A percentile compares a stretch with the other conserved stretches of the same genome.
These are phyloP conservation scores for Papiliotrema nemorosa DNA, from an alignment of 1,284 basidiomycete genomes.

Conservation along the genomic window DNA sequence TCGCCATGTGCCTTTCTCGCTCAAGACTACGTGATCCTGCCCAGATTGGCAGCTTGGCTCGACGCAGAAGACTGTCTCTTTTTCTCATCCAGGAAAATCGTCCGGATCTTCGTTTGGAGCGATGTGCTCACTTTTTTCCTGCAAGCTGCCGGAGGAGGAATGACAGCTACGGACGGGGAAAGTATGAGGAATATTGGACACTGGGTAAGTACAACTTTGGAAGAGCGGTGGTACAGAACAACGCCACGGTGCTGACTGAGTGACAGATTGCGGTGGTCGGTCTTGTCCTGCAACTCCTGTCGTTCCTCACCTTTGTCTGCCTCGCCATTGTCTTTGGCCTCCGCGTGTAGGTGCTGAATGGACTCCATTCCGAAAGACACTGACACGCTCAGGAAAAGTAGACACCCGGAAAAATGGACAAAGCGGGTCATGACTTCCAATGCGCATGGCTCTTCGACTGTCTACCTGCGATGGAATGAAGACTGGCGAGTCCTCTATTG, in stretches of 20 bases:
- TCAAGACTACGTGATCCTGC: slow-evolving; percentile 65
- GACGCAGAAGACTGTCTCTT: slow-evolving; percentile 51
- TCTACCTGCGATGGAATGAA: slow-evolving; percentile 48
- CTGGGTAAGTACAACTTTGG: slow-evolving; percentile 28
- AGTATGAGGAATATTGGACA: slow-evolving; percentile 26
- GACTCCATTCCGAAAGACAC: not conserved
- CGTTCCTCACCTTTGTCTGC: slow-evolving; percentile 60
- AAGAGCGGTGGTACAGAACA: not conserved
- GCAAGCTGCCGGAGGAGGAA: slow-evolving; percentile 53
- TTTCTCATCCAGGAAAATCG: slow-evolving; percentile 26
- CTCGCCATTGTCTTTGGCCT: slow-evolving; percentile 60
- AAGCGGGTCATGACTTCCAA: not conserved
- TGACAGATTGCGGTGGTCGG: slow-evolving; percentile 59
- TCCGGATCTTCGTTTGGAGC: slow-evolving; percentile 41
- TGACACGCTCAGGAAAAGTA: not conserved
- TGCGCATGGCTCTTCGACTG: slow-evolving; percentile 29
- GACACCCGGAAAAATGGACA: slow-evolving; percentile 14
- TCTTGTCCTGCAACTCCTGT: slow-evolving; percentile 59
- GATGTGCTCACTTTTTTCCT: slow-evolving; percentile 66
- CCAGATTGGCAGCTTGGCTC: slow-evolving; percentile 59
- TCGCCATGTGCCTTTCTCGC: slow-evolving; percentile 73
- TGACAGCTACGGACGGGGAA: slow-evolving; percentile 28
- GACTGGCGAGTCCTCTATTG: slow-evolving; percentile 62
- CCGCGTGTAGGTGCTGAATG: slow-evolving; percentile 48
- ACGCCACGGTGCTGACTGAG: too few species aligned